These are phyloP conservation scores for Ustilago nuda DNA, from an alignment of 1,284 basidiomycete species.

Conservation along the genomic window DNA sequence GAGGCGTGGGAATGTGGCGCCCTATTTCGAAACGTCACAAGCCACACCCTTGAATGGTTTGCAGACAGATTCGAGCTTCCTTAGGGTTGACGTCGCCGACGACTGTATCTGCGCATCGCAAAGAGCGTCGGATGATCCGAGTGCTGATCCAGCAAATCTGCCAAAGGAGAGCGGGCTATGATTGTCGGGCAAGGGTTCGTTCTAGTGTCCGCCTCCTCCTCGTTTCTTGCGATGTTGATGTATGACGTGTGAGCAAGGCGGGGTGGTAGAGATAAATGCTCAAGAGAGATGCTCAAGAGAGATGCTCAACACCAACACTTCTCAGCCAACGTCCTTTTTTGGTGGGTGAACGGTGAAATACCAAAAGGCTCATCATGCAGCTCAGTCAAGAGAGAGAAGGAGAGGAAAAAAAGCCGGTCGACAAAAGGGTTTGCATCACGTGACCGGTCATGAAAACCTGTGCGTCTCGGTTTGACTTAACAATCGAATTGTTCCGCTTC, in stretches of 20 bases:
- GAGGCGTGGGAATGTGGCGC: conserved; percentile 17
- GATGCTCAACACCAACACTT: too few relatives aligned
- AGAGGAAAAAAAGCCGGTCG: neutral
- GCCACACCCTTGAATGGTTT: conserved; percentile 3
- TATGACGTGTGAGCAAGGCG: neutral
- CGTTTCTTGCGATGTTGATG: neutral
- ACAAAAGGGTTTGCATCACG: conserved; percentile 3
- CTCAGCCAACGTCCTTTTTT: conserved; percentile 8
- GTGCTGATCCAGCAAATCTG: conserved; percentile 6
- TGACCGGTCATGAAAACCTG: too few relatives aligned
- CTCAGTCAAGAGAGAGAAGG: neutral
- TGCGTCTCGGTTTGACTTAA: too few relatives aligned
- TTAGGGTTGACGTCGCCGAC: neutral
- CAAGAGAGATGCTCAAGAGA: too few relatives aligned
- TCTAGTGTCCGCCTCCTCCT: neutral
- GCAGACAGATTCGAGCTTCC: neutral
- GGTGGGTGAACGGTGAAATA: neutral
- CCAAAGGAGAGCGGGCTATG: neutral
- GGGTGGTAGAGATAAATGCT: neutral
- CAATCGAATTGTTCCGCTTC: too few relatives aligned
- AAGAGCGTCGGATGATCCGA: conserved; percentile 14
- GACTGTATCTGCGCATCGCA: conserved; percentile 16
- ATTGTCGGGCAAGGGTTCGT: neutral
- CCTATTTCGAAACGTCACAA: conserved; percentile 10
- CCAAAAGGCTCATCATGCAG: neutral